Percentiles rank a stretch among this genome's conserved stretches.
Evolutionary conservation across 2,329 filamentous ascomycete species (phyloP).

Genomic region (Botrytis fabae): DNA sequence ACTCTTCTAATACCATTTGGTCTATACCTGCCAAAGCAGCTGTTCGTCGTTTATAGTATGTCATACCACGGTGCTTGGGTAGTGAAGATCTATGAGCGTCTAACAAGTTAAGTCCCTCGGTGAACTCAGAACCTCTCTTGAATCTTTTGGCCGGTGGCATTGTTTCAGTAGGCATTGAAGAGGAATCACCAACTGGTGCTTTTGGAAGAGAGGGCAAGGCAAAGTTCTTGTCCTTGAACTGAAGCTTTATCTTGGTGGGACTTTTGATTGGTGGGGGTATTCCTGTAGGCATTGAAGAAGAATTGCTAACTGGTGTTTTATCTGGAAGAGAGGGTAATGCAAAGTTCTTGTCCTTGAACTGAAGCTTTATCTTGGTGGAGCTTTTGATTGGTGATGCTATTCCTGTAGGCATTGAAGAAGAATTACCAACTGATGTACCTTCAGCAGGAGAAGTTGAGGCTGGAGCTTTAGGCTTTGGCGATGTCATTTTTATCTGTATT

Average conservation of each 20-base stretch:
- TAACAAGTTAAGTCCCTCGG: too few relatives aligned
- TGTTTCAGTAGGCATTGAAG: neutral
- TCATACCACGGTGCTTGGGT: too few relatives aligned
- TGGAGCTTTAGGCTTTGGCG: neutral
- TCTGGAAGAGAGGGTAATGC: too few relatives aligned
- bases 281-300: neutral
- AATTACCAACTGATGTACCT: fast-evolving
- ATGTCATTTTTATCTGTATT: neutral
- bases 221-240: neutral
- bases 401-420: neutral
- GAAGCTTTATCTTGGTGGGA: neutral
- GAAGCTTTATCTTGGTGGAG: neutral
- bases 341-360: neutral
- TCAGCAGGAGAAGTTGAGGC: neutral
- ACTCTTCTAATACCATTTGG: too few relatives aligned
- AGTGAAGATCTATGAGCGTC: too few relatives aligned
- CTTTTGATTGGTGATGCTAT: neutral
- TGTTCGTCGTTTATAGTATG: too few relatives aligned
- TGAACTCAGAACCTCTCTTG: too few relatives aligned
- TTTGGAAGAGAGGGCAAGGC: too few relatives aligned
- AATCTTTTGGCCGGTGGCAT: too few relatives aligned
- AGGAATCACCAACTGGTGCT: neutral
- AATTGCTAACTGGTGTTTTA: neutral
- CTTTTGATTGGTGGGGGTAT: neutral
- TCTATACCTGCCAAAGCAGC: too few relatives aligned